Percentiles rank a stretch among this genome's conserved stretches.
Evolutionary conservation across 192 early-diverging fungal species (phyloP).

Genomic region (Coemansia sp.): DNA sequence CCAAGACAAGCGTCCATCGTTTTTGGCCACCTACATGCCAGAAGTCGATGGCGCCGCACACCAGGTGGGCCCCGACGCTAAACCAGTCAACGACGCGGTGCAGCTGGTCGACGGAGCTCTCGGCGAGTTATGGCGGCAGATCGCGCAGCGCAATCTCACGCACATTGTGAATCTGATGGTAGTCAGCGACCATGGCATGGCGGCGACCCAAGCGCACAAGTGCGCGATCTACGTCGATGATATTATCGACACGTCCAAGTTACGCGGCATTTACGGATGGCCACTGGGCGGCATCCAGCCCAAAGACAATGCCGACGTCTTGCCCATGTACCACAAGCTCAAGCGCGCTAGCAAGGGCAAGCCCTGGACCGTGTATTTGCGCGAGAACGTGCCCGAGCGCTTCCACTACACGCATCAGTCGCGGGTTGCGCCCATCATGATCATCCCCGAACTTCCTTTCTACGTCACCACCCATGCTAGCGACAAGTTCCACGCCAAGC

Average conservation of each 20-base stretch:
- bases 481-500: slow-evolving; percentile 10
- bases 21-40: slow-evolving; percentile 77
- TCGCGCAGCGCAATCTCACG: slow-evolving; percentile 60
- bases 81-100: slow-evolving; percentile 61
- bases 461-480: slow-evolving; percentile 51
- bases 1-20: slow-evolving; percentile 62
- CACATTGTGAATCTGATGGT: slow-evolving; percentile 65
- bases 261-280: slow-evolving; percentile 60
- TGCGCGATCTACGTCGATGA: slow-evolving; percentile 77
- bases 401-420: slow-evolving; percentile 70
- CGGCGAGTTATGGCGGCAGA: slow-evolving; percentile 57
- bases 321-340: slow-evolving; percentile 57
- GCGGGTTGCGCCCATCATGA: slow-evolving; percentile 74
- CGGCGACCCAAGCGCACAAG: slow-evolving; percentile 37
- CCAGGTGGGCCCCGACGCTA: slow-evolving; percentile 64
- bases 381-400: slow-evolving; percentile 68
- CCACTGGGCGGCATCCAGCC: slow-evolving; percentile 68
- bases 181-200: slow-evolving; percentile 92
- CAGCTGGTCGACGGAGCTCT: slow-evolving; percentile 61
- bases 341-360: slow-evolving; percentile 50
- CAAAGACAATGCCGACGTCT: slow-evolving; percentile 39
- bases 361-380: slow-evolving; percentile 65
- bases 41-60: slow-evolving; percentile 84
- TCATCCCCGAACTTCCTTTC: slow-evolving; percentile 67
- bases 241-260: slow-evolving; percentile 57